Base-by-base conservation (phyloP, 352 stramenopile genomes). In the Globisporangium recalcitrans region DNA sequence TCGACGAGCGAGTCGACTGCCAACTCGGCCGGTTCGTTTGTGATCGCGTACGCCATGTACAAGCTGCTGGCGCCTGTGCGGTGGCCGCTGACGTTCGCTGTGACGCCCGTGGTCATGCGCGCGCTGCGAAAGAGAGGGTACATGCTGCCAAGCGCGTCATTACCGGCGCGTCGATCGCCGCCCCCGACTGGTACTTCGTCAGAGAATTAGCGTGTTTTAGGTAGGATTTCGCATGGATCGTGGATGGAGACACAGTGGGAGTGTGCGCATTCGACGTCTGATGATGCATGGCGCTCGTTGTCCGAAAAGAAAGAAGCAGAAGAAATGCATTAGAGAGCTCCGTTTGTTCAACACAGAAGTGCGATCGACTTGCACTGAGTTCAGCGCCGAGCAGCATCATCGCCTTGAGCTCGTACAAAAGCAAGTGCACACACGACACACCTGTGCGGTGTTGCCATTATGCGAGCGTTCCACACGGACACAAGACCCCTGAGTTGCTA, bases 41-140 rank as follows among this genome's bases (percentile, higher is more conserved):
- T 94, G n/a, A 84, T 94, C 52, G 72, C 85, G 29, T 94, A 94
- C 64, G 80, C 85, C 13, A 62, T 92, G 53, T 94, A 92, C 80
- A 94, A 94, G 62, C 49, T 94, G 46, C 58, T 84, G 22, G 62
- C 79, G n/a, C 85, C 85, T 6, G 58, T 94, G 31, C 85, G 85
- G 22, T 94, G 85, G 85, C 82, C 82, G 8, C 70, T 94, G 11
- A 94, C 85, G 29, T 90, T 92, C 63, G 81, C 80, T 10, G 78
- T 91, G 27, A 92, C 85, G 9, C 85, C 85, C 9, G 68, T 94
- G 6, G 80, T 94, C 44, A 69, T 94, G 59, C 81, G 82, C 27
- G 78, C 71, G n/a, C 58, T 93, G 60, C 80, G 83, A 40, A 69
- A 80, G 58, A 75, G 78, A 63, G 83, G 83, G 14, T 93, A 91